These are phyloP conservation scores for Cicer chorassanicum DNA, from an alignment of 306 rosid genomes.

Conservation along the genomic window DNA sequence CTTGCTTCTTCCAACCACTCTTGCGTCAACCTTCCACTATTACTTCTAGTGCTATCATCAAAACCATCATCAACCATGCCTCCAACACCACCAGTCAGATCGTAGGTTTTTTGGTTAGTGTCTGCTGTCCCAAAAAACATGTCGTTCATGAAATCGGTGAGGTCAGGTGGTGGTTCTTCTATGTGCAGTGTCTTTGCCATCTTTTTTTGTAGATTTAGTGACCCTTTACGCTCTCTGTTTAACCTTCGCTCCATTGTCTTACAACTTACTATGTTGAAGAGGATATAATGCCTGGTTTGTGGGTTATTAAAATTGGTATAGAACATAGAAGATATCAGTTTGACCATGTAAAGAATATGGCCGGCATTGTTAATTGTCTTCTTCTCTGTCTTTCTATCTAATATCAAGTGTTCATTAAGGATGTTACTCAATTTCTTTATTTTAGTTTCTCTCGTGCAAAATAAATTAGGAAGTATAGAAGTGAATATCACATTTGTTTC, in stretches of 20 bases:
- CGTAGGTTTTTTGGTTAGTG: slow-evolving; percentile 50
- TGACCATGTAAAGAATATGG: slow-evolving; percentile 38
- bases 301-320: not conserved
- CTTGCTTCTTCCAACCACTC: slow-evolving; percentile 86
- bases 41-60: slow-evolving; percentile 60
- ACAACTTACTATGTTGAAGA: not conserved
- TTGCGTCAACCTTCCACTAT: slow-evolving; percentile 58
- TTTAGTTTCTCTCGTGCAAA: not conserved
- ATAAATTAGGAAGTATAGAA: not conserved
- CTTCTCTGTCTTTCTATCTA: slow-evolving; percentile 29
- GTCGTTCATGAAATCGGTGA: slow-evolving; percentile 87
- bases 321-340: slow-evolving; percentile 41
- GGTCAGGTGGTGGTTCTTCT: slow-evolving; percentile 59
- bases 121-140: slow-evolving; percentile 64
- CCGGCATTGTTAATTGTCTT: slow-evolving; percentile 54
- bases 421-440: not conserved
- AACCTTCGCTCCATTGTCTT: slow-evolving; percentile 43
- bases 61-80: slow-evolving; percentile 38
- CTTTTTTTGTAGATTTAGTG: slow-evolving; percentile 50
- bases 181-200: slow-evolving; percentile 39
- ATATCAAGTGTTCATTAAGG: not conserved
- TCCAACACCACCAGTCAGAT: slow-evolving; percentile 54
- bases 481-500: too few relatives aligned
- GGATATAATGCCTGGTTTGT: not conserved
- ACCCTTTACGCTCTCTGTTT: slow-evolving; percentile 49